These are phyloP conservation scores for Musa beccarii DNA, from an alignment of 176 grass and related monocot species.

Conservation along the genomic window DNA sequence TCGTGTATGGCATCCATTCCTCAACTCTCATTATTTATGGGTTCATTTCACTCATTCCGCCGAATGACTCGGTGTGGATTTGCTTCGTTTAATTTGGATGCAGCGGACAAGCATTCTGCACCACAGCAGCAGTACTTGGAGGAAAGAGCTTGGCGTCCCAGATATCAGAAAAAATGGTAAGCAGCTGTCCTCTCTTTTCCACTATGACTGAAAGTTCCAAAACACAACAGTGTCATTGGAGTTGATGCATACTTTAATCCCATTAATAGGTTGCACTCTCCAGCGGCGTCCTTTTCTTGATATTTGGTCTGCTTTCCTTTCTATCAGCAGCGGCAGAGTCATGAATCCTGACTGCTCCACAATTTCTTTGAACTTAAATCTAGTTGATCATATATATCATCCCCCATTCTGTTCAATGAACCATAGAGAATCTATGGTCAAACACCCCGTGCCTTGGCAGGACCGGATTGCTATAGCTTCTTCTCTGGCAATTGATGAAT, in stretches of 20 bases:
- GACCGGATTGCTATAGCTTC: too few species aligned
- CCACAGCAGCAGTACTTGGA: slow-evolving; percentile 83
- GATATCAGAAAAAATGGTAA: slow-evolving; percentile 99
- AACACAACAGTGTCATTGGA: too few species aligned
- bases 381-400: neutral
- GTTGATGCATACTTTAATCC: too few species aligned
- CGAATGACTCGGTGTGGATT: neutral
- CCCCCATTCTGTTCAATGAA: neutral
- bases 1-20: slow-evolving; percentile 44
- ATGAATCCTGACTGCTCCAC: neutral
- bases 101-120: slow-evolving; percentile 92
- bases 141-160: slow-evolving; percentile 92
- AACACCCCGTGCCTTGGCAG: too few species aligned
- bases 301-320: neutral
- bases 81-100: slow-evolving; percentile 10
- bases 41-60: neutral
- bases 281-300: neutral
- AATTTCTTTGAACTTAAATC: neutral
- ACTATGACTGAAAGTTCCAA: too few species aligned
- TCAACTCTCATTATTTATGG: neutral
- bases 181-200: too few species aligned
- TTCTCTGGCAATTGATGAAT: too few species aligned
- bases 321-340: neutral
- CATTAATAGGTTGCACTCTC: neutral
- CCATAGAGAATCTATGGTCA: too few species aligned